phyloP scores from a whole-genome alignment of 768 basidiomycete species.

The Mycena sanguinolenta region DNA sequence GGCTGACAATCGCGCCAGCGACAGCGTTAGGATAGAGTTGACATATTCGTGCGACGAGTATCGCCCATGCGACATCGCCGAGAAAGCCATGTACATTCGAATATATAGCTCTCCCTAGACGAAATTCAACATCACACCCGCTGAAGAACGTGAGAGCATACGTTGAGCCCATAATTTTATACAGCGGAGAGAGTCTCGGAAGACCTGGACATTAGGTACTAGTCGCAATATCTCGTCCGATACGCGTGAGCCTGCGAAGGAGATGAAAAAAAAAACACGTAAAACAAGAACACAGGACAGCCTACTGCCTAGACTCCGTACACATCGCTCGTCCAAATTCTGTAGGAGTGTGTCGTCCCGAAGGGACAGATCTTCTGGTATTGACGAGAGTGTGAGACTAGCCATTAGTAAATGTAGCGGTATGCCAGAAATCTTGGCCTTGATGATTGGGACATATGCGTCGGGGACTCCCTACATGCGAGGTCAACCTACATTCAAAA shows the following conservation, averaged over 20 bases:
- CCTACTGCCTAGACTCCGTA: slow-evolving; percentile 96
- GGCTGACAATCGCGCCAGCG: slow-evolving; percentile 95
- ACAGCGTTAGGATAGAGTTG: slow-evolving; percentile 96
- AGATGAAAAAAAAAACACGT: not conserved
- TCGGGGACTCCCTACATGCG: slow-evolving; percentile 88
- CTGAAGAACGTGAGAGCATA: slow-evolving; percentile 55
- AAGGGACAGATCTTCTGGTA: slow-evolving; percentile 92
- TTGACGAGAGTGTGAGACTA: slow-evolving; percentile 84
- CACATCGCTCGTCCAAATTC: slow-evolving; percentile 94
- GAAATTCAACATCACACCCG: slow-evolving; percentile 6
- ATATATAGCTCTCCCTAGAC: slow-evolving; percentile 91
- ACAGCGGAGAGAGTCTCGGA: slow-evolving; percentile 93
- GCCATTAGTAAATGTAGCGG: slow-evolving; percentile 97
- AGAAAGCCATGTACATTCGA: slow-evolving; percentile 98
- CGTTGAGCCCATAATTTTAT: slow-evolving; percentile 99
- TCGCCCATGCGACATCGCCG: slow-evolving; percentile 98
- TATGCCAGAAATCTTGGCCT: slow-evolving; percentile 90
- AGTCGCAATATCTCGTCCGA: slow-evolving; percentile 96
- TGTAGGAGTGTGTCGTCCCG: slow-evolving; percentile 92
- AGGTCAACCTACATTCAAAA: not conserved
- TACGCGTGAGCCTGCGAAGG: slow-evolving; percentile 84
- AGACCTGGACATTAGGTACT: slow-evolving; percentile 95
- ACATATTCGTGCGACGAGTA: slow-evolving; percentile 99
- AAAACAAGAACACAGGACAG: slow-evolving; percentile 36
- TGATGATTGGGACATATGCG: slow-evolving; percentile 96